A percentile compares a stretch with the other conserved stretches of the same genome.
These are phyloP conservation scores for Pyrus communis DNA, from an alignment of 306 rosid genomes.

Conservation along the genomic window DNA sequence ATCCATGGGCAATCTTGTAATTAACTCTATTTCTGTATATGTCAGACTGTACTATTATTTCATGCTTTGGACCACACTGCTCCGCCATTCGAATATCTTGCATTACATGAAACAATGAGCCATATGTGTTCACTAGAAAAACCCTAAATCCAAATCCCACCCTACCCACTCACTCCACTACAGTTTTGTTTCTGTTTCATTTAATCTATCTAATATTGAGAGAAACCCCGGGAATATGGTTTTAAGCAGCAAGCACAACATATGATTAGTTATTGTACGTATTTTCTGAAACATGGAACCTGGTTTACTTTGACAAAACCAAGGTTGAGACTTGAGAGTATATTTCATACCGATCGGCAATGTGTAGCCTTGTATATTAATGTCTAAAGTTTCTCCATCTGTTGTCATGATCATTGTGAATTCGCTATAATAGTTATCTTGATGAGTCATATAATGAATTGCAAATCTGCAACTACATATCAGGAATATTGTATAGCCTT, in stretches of 20 bases:
- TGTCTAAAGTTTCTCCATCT: not conserved
- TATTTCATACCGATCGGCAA: not conserved
- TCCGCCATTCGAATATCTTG: not conserved
- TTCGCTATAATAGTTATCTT: not conserved
- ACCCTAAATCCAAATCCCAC: not conserved
- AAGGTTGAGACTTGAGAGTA: no score
- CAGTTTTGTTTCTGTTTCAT: not conserved
- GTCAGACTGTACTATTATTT: not conserved
- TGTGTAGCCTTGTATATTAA: not conserved
- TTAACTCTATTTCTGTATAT: not conserved
- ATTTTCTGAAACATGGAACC: not conserved
- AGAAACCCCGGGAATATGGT: not conserved
- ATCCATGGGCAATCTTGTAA: conserved; percentile 5
- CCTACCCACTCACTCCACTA: not conserved
- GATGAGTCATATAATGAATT: no score
- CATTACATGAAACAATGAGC: not conserved
- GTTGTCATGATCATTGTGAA: not conserved
- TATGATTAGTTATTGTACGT: no score
- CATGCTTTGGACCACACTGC: not conserved
- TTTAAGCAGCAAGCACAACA: not conserved
- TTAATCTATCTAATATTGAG: not conserved
- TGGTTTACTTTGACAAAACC: not conserved
- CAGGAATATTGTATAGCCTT: not conserved
- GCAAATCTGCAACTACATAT: not conserved
- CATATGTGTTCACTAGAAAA: not conserved